These are phyloP conservation scores for Marasmius tenuissimus DNA, from an alignment of 1,284 basidiomycete species.

Conservation along the genomic window DNA sequence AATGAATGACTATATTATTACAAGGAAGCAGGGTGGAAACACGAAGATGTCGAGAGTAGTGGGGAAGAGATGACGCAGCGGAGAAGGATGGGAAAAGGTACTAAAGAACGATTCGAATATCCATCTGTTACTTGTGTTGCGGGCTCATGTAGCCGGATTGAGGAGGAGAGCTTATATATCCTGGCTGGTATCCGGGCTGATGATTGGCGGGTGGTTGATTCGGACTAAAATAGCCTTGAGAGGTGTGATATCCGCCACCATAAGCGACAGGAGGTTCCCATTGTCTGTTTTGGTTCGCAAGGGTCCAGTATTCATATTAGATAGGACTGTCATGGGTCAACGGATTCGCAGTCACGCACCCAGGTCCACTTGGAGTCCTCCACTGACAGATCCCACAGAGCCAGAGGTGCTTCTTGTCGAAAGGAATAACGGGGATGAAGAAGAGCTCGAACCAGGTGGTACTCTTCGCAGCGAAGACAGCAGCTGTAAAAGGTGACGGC, in stretches of 20 bases:
- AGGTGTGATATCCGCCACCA: slow-evolving; percentile 2
- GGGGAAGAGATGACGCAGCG: no score
- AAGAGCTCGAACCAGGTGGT: slow-evolving; percentile 19
- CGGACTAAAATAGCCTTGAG: slow-evolving; percentile 1
- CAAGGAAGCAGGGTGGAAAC: neutral
- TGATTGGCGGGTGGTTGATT: slow-evolving; percentile 3
- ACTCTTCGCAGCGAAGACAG: slow-evolving; percentile 17
- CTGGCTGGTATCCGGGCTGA: slow-evolving; percentile 11
- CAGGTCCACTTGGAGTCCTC: slow-evolving; percentile 11
- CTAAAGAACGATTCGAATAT: neutral
- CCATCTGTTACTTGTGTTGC: neutral
- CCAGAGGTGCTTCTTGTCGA: slow-evolving; percentile 17
- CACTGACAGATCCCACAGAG: slow-evolving; percentile 18
- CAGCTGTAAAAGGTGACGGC: slow-evolving; percentile 3
- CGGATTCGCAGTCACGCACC: slow-evolving; percentile 6
- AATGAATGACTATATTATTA: neutral
- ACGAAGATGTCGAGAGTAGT: neutral
- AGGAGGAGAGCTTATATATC: slow-evolving; percentile 1
- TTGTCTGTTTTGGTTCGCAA: neutral
- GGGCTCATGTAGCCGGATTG: no score
- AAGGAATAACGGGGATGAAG: slow-evolving; percentile 17
- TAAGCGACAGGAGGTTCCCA: slow-evolving; percentile 17
- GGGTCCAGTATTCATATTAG: neutral
- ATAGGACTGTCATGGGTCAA: neutral
- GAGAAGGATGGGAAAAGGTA: neutral